Conservation (phyloP, 169 alveolate genomes). For the Plasmodium coatneyi region DNA sequence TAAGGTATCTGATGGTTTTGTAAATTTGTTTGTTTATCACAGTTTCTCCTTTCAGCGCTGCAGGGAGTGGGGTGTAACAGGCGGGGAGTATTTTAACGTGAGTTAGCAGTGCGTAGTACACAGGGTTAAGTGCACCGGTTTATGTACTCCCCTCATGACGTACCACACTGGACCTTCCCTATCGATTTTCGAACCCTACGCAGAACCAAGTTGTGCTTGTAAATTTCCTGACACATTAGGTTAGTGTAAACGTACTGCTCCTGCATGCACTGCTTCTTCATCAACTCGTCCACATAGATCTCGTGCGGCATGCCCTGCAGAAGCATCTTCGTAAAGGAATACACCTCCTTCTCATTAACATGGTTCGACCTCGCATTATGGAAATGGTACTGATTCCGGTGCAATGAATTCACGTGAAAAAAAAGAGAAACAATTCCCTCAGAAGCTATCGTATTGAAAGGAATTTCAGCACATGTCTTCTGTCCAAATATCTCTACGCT, state of each 20-base stretch:
- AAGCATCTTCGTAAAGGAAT: constrained; percentile 43
- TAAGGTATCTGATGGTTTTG: constrained; percentile 36
- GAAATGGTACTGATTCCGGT: constrained; percentile 47
- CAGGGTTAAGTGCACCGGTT: not conserved
- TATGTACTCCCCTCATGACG: not conserved
- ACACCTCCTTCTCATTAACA: constrained; percentile 57
- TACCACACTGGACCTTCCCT: constrained; percentile 72
- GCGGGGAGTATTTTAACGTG: not conserved
- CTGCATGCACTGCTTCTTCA: constrained; percentile 20
- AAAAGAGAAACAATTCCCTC: constrained; percentile 59
- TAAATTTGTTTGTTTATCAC: constrained; percentile 51
- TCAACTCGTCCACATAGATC: constrained; percentile 52
- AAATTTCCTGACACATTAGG: constrained; percentile 54
- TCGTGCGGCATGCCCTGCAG: constrained; percentile 60
- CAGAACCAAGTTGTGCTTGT: constrained; percentile 51
- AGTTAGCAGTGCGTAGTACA: not conserved
- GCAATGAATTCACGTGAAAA: constrained; percentile 33
- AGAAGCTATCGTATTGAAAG: constrained; percentile 38
- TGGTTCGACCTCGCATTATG: constrained; percentile 5
- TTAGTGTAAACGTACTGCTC: constrained; percentile 55
- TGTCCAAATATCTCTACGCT: constrained; percentile 70
- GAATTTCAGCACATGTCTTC: constrained; percentile 59
- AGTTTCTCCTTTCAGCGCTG: constrained; percentile 74
- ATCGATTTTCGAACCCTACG: constrained; percentile 35
- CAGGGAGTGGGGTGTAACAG: not conserved